phyloP scores from a whole-genome alignment of 257 asterid species.

The Forsythia suspensa region DNA sequence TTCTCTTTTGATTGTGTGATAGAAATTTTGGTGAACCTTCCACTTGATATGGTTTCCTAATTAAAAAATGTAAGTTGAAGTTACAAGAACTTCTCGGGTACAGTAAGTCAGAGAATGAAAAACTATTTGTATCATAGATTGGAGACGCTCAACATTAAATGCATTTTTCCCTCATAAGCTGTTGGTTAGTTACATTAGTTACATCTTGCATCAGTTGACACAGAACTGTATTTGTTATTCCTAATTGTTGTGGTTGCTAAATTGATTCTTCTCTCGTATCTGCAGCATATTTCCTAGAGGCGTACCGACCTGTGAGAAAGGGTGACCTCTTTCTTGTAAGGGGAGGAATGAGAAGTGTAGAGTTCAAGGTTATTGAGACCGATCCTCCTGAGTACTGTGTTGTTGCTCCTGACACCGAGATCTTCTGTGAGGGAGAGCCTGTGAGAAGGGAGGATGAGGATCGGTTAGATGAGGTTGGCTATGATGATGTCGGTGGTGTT shows the following conservation, averaged over 20 bases:
- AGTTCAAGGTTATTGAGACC: slow-evolving; percentile 74
- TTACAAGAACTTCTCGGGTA: no score
- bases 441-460: slow-evolving; percentile 76
- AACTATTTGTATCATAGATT: no score
- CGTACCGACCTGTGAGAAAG: slow-evolving; percentile 80
- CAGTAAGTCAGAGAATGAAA: no score
- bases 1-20: not conserved
- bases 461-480: slow-evolving; percentile 75
- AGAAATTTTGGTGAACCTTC: not conserved
- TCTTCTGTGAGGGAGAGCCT: slow-evolving; percentile 88
- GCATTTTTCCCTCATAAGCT: no score
- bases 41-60: not conserved
- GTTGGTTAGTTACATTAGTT: no score
- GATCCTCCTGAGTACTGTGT: slow-evolving; percentile 83
- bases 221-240: not conserved
- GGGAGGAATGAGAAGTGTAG: slow-evolving; percentile 89
- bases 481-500: slow-evolving; percentile 93
- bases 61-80: no score
- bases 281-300: slow-evolving; percentile 79
- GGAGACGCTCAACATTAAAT: no score
- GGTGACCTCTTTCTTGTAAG: slow-evolving; percentile 81
- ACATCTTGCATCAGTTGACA: no score
- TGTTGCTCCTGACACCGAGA: slow-evolving; percentile 86
- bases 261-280: slow-evolving; percentile 4
- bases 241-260: slow-evolving; percentile 13